phyloP scores from a whole-genome alignment of 148 eudicot species.

The Silene latifolia region DNA sequence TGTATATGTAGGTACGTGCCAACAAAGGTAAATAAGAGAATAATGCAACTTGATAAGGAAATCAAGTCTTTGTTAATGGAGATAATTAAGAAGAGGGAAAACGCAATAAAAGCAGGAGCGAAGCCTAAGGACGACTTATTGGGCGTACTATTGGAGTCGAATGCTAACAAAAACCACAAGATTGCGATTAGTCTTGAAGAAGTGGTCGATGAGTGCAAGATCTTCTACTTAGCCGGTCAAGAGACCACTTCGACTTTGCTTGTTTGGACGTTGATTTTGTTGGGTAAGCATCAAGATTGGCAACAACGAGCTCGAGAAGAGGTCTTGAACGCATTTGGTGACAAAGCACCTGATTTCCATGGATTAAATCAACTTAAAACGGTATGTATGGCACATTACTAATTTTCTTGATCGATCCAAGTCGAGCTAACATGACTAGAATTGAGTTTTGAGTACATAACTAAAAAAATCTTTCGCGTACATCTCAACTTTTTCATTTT shows the following conservation, averaged over 20 bases:
- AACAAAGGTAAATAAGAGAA: slow-evolving; percentile 21
- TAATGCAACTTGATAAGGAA: slow-evolving; percentile 11
- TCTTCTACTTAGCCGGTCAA: slow-evolving; percentile 33
- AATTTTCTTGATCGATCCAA: neutral
- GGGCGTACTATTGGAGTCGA: slow-evolving; percentile 25
- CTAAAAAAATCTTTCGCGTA: too few species aligned
- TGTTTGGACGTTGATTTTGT: slow-evolving; percentile 30
- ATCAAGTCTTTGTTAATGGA: slow-evolving; percentile 7
- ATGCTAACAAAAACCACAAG: neutral
- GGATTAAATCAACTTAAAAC: slow-evolving; percentile 19
- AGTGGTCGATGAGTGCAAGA: slow-evolving; percentile 30
- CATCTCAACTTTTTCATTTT: too few species aligned
- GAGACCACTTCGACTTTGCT: slow-evolving; percentile 32
- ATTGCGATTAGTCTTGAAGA: slow-evolving; percentile 20
- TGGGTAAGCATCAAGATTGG: slow-evolving; percentile 31
- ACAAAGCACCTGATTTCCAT: slow-evolving; percentile 21
- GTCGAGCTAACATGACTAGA: neutral
- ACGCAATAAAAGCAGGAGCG: slow-evolving; percentile 18
- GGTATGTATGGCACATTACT: slow-evolving; percentile 5
- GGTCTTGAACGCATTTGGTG: slow-evolving; percentile 23
- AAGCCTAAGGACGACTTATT: slow-evolving; percentile 17
- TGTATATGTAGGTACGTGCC: slow-evolving; percentile 24
- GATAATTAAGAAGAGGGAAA: slow-evolving; percentile 23
- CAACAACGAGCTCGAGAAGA: slow-evolving; percentile 36
- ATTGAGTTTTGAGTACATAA: too few species aligned